These are phyloP conservation scores for Septoria petroselini DNA, from an alignment of 2,329 filamentous ascomycete genomes.

Conservation along the genomic window DNA sequence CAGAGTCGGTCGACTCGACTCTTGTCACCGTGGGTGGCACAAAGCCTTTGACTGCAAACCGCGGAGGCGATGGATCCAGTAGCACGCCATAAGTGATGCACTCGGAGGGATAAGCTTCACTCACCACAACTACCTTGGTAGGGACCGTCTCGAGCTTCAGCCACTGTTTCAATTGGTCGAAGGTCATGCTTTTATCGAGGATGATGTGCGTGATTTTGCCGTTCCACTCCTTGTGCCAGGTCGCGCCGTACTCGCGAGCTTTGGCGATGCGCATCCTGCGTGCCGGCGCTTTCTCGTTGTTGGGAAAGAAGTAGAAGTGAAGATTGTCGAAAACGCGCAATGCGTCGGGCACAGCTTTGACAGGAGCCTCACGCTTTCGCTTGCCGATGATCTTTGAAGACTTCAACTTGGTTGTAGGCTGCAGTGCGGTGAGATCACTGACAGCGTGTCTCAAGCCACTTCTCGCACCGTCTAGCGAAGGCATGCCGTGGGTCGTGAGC, in stretches of 20 bases:
- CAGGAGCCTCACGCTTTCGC: slow-evolving; percentile 30
- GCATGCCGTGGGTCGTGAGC: neutral
- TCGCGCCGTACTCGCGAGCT: slow-evolving; percentile 70
- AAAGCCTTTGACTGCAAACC: slow-evolving; percentile 53
- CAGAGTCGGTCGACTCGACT: slow-evolving; percentile 23
- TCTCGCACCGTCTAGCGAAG: slow-evolving; percentile 17
- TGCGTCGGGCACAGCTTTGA: slow-evolving; percentile 28
- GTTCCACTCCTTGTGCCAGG: slow-evolving; percentile 61
- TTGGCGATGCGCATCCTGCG: slow-evolving; percentile 71
- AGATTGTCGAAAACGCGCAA: slow-evolving; percentile 34
- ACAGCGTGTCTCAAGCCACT: slow-evolving; percentile 21
- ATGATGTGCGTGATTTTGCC: slow-evolving; percentile 70
- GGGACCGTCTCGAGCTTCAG: slow-evolving; percentile 52
- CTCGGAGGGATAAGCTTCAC: slow-evolving; percentile 45
- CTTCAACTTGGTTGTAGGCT: neutral
- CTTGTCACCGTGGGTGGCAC: slow-evolving; percentile 2
- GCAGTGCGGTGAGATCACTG: slow-evolving; percentile 17
- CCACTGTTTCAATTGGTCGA: slow-evolving; percentile 59
- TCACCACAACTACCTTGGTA: slow-evolving; percentile 50
- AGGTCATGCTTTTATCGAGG: slow-evolving; percentile 67
- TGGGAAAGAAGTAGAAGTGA: slow-evolving; percentile 67
- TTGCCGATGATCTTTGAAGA: slow-evolving; percentile 25
- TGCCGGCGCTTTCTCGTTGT: slow-evolving; percentile 66
- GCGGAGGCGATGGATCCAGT: slow-evolving; percentile 54
- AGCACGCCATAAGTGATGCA: slow-evolving; percentile 43